Evolutionary conservation across 116 monocot genomes (phyloP).

Genomic region (Trichopus zeylanicus): DNA sequence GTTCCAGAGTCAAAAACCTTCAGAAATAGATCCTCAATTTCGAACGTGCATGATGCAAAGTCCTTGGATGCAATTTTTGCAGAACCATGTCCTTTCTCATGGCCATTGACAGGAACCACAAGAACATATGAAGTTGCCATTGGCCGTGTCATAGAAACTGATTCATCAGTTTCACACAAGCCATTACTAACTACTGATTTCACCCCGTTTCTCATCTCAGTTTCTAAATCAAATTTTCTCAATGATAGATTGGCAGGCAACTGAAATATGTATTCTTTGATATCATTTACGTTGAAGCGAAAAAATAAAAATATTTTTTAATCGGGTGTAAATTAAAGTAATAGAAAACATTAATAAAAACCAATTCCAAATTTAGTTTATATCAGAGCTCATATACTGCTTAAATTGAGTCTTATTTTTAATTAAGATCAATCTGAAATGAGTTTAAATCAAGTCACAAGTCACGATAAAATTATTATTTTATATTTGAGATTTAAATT

Average conservation of each 20-base stretch:
- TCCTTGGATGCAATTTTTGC: constrained; percentile 30
- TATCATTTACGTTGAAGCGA: too few relatives aligned
- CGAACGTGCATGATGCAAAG: constrained; percentile 53
- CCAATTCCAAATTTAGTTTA: too few relatives aligned
- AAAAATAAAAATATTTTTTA: too few relatives aligned
- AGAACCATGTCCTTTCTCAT: constrained; percentile 24
- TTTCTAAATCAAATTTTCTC: constrained; percentile 20
- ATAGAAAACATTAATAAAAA: too few relatives aligned
- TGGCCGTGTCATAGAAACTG: constrained; percentile 20
- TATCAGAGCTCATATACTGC: too few relatives aligned
- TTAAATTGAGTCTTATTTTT: too few relatives aligned
- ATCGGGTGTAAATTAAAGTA: too few relatives aligned
- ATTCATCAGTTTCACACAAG: constrained; percentile 25
- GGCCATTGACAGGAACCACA: constrained; percentile 32
- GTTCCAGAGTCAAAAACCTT: constrained; percentile 79
- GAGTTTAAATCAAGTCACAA: too few relatives aligned
- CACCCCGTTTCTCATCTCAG: constrained; percentile 25
- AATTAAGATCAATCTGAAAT: too few relatives aligned
- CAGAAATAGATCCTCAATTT: constrained; percentile 70
- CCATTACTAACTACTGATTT: constrained; percentile 11
- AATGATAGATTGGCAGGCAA: constrained; percentile 4
- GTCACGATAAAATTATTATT: too few relatives aligned
- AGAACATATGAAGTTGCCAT: constrained; percentile 15
- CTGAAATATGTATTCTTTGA: too few relatives aligned
- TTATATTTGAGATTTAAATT: too few relatives aligned